Base-by-base conservation (phyloP, 176 grass and related monocot genomes). In the Cenchrus americanus region DNA sequence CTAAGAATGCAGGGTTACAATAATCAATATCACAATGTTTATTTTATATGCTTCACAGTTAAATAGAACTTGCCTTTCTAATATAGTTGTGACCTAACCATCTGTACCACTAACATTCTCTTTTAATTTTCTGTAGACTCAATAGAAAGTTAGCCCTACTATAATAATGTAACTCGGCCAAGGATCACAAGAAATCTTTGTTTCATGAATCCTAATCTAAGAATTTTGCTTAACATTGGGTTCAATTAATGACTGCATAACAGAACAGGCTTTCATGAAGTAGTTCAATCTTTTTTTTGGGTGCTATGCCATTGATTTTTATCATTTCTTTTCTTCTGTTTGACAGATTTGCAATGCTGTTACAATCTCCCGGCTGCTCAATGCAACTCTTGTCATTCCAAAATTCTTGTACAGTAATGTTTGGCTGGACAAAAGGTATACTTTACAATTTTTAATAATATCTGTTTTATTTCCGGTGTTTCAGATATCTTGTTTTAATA, bases 321-420 rank as follows among this genome's bases (percentile, higher is more conserved):
- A 12, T 57, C 55, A 46, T 1, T 13, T 40, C 42, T 77, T 86
- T 77, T 77, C 61, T 49, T 68, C 42, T 78, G 10, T 61, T 86
- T 62, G 78, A 90, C 93, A 98, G 96, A 98, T 95, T 60, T 98
- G 96, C 80, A 98, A 98, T 87, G 96, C 91, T 62, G 96, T 95
- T 82, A 92, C 91, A 14, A 79, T 98, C 79, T 80, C 93, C 49
- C 85, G 91, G 8, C 70, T 98, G 71, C 93, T 98, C 72, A 95
- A 98, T 42, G 75, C 93, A 83, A 95, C 93, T 92, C 93, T 98
- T 89, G 93, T 95, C 52, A 77, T 98, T 84, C 96, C 96, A 23
- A 93, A 87, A 57, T 95, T 98, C 87, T 73, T 88, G 73, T 98
- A 93, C 80, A 98, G 88, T 87, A 95, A 90, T 85, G 96, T 98